phyloP scores from a whole-genome alignment of 768 basidiomycete species.

The Tephrocybe sp. region DNA sequence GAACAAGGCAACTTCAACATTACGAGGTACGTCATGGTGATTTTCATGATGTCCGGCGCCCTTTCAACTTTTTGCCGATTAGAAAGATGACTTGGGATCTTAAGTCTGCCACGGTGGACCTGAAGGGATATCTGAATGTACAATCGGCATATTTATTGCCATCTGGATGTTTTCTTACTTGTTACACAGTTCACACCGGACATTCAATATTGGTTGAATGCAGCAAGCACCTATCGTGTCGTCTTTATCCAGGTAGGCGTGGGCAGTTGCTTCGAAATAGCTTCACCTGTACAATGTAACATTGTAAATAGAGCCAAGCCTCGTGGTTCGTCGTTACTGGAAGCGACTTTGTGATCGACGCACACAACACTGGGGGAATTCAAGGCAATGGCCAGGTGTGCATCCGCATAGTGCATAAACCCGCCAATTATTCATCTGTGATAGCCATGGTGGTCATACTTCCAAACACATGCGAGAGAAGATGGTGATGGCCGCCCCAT shows the following conservation, averaged over 20 bases:
- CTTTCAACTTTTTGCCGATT: not conserved
- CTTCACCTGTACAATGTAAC: too few relatives aligned
- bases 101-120: constrained; percentile 39
- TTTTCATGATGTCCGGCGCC: not conserved
- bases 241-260: constrained; percentile 56
- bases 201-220: constrained; percentile 55
- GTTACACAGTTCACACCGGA: constrained; percentile 58
- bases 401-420: not conserved
- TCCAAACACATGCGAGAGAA: constrained; percentile 40
- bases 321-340: constrained; percentile 67
- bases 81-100: constrained; percentile 60
- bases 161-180: not conserved
- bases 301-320: constrained; percentile 57
- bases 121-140: constrained; percentile 47
- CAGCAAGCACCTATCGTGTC: constrained; percentile 56
- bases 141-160: constrained; percentile 7
- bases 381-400: constrained; percentile 57
- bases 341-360: constrained; percentile 53
- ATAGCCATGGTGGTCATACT: constrained; percentile 59
- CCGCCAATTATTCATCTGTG: not conserved
- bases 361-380: constrained; percentile 55
- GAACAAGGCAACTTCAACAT: constrained; percentile 48
- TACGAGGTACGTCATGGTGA: constrained; percentile 36
- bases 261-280: not conserved
- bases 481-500: constrained; percentile 64